Base-by-base conservation (phyloP, 164 flowering plant species). In the Brasenia schreberi region DNA sequence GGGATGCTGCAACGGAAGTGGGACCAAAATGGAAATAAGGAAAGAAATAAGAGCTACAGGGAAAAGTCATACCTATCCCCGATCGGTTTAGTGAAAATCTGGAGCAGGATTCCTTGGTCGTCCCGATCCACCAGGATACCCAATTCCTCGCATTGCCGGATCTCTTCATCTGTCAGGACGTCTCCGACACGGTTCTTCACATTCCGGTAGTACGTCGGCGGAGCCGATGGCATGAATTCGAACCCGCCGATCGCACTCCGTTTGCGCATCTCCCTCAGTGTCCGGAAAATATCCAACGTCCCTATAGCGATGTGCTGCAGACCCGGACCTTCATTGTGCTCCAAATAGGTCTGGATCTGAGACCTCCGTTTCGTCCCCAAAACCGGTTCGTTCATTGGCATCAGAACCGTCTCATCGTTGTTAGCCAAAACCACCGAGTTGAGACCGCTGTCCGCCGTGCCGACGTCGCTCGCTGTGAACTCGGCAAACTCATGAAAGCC, bases 401-500 rank as follows among this genome's bases (percentile, higher is more conserved):
- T 59, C 74, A 91, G 64, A 43, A 91, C 90, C 79, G 63, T 86
- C 72, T 89, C 97, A 0, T 85, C 84, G 73, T 91, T 89, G 73
- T 71, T 89, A 0, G 92, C 87, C 70, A 91, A 63, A 5, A 91
- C 96, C 67, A 80, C 75, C 14, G 97, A 91, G 70, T 91, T 91
- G 75, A 91, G 68, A 44, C 97, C 97, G 63, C 96, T 89, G 76
- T 91, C 97, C 33, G 75, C 77, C 19, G 97, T 89, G 68, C 96
- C 97, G 43, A 91, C 90, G 59, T 91, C 97, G 45, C 84, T 94
- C 6, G 93, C 84, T 1, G 92, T 91, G 77, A 91, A 91, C 78
- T 91, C 96, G 0, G 96, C 93, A 66, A 89, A 91, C 64, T 89
- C 93, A 67, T 89, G 97, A 62, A 91, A 91, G 17, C 97, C 97